Percentiles rank a stretch among this genome's conserved stretches.
phyloP scores from a whole-genome alignment of 2,329 filamentous ascomycete species.

The Tolypocladium amazonense region DNA sequence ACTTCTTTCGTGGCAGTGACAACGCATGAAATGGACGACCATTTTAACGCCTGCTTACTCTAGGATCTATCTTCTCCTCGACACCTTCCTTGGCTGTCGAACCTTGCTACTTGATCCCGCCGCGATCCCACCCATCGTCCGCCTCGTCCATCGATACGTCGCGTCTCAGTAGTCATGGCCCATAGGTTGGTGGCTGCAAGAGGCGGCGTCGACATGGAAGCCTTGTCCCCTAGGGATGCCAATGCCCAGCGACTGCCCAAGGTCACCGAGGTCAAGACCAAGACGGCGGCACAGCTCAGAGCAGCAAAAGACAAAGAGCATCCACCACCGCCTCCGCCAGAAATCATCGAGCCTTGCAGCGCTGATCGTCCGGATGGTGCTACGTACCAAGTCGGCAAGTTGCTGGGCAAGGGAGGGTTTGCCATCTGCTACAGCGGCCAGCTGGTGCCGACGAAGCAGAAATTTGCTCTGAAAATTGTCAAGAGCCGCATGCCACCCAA shows the following conservation, averaged over 20 bases:
- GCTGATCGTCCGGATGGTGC: slow-evolving; percentile 59
- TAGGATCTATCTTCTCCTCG: not conserved
- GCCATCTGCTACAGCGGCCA: slow-evolving; percentile 71
- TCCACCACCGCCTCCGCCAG: slow-evolving; percentile 50
- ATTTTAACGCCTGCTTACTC: not conserved
- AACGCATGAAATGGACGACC: not conserved
- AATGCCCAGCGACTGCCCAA: slow-evolving; percentile 48
- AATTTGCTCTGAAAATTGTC: slow-evolving; percentile 72
- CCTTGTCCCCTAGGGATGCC: slow-evolving; percentile 53
- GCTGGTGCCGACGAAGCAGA: slow-evolving; percentile 53
- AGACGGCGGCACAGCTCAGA: slow-evolving; percentile 41
- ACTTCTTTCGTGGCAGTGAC: not conserved
- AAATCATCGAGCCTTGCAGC: slow-evolving; percentile 53
- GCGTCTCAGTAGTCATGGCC: slow-evolving; percentile 24
- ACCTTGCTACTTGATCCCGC: slow-evolving; percentile 4
- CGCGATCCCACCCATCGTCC: not conserved
- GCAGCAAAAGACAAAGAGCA: slow-evolving; percentile 55
- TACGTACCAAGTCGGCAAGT: slow-evolving; percentile 61
- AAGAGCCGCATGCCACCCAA: slow-evolving; percentile 73
- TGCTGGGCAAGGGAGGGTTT: slow-evolving; percentile 73
- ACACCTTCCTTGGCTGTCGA: slow-evolving; percentile 6
- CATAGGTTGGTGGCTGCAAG: slow-evolving; percentile 35
- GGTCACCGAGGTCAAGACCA: slow-evolving; percentile 37
- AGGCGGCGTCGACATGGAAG: slow-evolving; percentile 47
- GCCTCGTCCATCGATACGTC: not conserved